Conservation (phyloP, 371 early-diverging fungal genomes). For the Mortierella sp. region DNA sequence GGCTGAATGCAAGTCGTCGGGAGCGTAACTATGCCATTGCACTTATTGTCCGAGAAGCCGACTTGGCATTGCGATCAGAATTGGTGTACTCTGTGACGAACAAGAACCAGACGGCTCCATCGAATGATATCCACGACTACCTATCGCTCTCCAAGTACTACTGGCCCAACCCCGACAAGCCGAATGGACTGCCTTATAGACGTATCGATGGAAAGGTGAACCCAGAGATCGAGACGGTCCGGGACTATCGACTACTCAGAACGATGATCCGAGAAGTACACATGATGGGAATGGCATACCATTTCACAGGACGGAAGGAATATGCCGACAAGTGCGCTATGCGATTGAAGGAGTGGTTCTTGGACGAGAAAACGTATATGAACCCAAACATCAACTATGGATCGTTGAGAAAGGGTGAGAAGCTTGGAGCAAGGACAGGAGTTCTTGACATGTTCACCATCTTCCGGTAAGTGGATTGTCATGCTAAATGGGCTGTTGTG, state of each 20-base stretch:
- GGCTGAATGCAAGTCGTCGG: conserved; percentile 31
- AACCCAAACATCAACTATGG: conserved; percentile 57
- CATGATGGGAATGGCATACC: conserved; percentile 53
- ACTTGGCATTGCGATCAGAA: conserved; percentile 36
- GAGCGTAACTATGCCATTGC: conserved; percentile 31
- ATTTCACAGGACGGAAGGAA: conserved; percentile 54
- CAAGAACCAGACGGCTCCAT: conserved; percentile 55
- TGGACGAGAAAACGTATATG: conserved; percentile 56
- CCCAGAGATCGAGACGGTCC: conserved; percentile 54
- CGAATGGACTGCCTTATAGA: conserved; percentile 55
- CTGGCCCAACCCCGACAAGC: conserved; percentile 54
- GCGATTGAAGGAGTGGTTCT: conserved; percentile 56
- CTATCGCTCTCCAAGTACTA: conserved; percentile 57
- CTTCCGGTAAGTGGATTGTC: conserved; percentile 27
- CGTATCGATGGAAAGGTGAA: conserved; percentile 55
- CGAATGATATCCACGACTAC: conserved; percentile 59
- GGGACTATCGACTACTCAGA: conserved; percentile 53
- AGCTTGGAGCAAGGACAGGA: conserved; percentile 40
- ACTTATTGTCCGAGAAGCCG: conserved; percentile 28
- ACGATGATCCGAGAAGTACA: conserved; percentile 53
- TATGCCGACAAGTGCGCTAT: conserved; percentile 52
- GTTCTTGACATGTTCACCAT: conserved; percentile 54
- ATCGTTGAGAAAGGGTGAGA: conserved; percentile 46
- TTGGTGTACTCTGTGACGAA: conserved; percentile 55
- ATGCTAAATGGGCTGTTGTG: no score